These are phyloP conservation scores for Rutstroemia sp. DNA, from an alignment of 2,329 filamentous ascomycete species.

Conservation along the genomic window DNA sequence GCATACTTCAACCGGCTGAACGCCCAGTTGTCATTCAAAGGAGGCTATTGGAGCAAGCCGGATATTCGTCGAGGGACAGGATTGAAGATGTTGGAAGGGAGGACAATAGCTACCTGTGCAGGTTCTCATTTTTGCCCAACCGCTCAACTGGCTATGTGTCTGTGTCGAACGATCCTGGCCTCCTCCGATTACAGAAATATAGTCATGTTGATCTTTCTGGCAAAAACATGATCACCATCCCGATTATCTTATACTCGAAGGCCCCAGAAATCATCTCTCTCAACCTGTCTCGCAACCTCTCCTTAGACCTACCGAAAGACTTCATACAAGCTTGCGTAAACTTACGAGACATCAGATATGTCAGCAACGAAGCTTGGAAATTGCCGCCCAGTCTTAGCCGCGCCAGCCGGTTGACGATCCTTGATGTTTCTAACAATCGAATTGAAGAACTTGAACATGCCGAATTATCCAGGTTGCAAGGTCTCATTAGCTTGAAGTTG, in stretches of 20 bases:
- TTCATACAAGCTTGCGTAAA: slow-evolving; percentile 92
- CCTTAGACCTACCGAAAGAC: slow-evolving; percentile 86
- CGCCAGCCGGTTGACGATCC: slow-evolving; percentile 72
- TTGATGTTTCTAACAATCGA: slow-evolving; percentile 93
- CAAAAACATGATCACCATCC: slow-evolving; percentile 87
- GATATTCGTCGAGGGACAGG: slow-evolving; percentile 78
- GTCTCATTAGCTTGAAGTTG: slow-evolving; percentile 80
- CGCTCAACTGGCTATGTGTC: slow-evolving; percentile 76
- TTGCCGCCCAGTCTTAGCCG: slow-evolving; percentile 78
- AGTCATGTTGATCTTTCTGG: slow-evolving; percentile 90
- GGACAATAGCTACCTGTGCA: slow-evolving; percentile 94
- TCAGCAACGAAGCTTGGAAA: slow-evolving; percentile 84
- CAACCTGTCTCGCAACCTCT: slow-evolving; percentile 87
- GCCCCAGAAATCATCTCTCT: slow-evolving; percentile 89
- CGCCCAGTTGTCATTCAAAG: slow-evolving; percentile 89
- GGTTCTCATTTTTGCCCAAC: slow-evolving; percentile 88
- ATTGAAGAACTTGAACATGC: slow-evolving; percentile 82
- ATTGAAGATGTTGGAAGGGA: slow-evolving; percentile 92
- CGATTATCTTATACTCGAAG: slow-evolving; percentile 87
- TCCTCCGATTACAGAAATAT: slow-evolving; percentile 80
- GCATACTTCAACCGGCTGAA: slow-evolving; percentile 71
- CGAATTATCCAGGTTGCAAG: slow-evolving; percentile 66
- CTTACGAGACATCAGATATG: slow-evolving; percentile 90
- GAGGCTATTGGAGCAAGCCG: slow-evolving; percentile 79
- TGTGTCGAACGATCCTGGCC: slow-evolving; percentile 68